phyloP scores from a whole-genome alignment of 2,329 filamentous ascomycete species.

The Phoma sp. region DNA sequence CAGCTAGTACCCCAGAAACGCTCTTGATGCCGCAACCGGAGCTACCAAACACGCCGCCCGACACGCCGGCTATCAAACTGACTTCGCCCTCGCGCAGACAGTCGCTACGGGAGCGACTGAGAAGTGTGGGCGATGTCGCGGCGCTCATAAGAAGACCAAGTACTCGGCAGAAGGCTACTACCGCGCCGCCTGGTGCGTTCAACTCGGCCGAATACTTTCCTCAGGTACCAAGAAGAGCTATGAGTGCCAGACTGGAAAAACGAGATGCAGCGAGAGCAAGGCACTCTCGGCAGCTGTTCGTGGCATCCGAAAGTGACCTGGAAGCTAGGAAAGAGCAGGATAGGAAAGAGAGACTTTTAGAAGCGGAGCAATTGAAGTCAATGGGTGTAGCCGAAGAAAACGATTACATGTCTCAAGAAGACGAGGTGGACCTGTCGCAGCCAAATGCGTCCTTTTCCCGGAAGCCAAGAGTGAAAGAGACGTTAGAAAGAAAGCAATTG shows the following conservation, averaged over 20 bases:
- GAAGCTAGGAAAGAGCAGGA: constrained; percentile 6
- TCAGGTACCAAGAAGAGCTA: constrained; percentile 35
- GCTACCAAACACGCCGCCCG: constrained; percentile 10
- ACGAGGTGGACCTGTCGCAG: not conserved
- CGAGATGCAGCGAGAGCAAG: constrained; percentile 7
- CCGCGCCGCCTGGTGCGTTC: constrained; percentile 29
- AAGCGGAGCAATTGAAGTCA: not conserved
- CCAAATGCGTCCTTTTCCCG: constrained; percentile 27
- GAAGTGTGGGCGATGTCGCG: constrained; percentile 18
- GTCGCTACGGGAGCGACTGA: not conserved
- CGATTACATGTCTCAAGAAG: constrained; percentile 2
- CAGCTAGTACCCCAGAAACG: constrained; percentile 5
- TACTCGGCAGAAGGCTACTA: constrained; percentile 28
- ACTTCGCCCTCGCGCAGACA: constrained; percentile 9
- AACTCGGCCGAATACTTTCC: constrained; percentile 14
- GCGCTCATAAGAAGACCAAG: constrained; percentile 17
- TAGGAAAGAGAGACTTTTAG: not conserved
- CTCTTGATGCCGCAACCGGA: constrained; percentile 7
- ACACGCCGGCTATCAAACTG: constrained; percentile 14
- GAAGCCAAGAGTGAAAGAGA: constrained; percentile 33
- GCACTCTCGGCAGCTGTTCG: constrained; percentile 10
- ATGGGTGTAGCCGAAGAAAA: not conserved
- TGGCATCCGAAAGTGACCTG: constrained; percentile 8
- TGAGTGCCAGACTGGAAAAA: constrained; percentile 32
- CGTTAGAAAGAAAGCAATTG: constrained; percentile 30